Evolutionary conservation across 768 basidiomycete genomes (phyloP), one percentile per base, ranked within the genome.

Genomic region (Coprinellus micaceus): DNA sequence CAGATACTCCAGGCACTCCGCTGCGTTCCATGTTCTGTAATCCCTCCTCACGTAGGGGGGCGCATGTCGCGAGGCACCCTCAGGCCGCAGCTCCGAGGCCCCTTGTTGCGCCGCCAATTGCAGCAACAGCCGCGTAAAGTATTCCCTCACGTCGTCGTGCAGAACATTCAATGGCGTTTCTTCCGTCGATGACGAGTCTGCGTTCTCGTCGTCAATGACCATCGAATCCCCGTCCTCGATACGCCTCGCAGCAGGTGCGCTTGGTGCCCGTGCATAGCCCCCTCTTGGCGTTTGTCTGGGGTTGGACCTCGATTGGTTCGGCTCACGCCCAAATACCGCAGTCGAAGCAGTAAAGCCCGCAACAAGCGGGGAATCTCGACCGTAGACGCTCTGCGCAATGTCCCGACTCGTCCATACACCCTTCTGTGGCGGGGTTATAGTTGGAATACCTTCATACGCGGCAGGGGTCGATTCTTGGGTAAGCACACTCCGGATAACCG

Each of bases 71-170:
- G 88, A 88, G 49, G 67, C 72, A 40, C 64, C 61, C 29, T 64
- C 66, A 43, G 68, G 66, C 17, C 63, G 63, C 28, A 80, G 74
- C 53, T 80, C 78, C 30, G 71, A 65, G 2, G 78, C 83, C 9
- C 78, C 82, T 6, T 84, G 78, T 54, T 78, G 79, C 48, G 69
- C 73, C 28, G 80, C 85, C 2, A 89, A 75, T 48, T 82, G 82
- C 30, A 77, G 68, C 45, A 91, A 75, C 52, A 88, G 68, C 48
- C 78, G 76, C 29, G 77, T 77, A 64, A 91, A 91, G 67, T 89
- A 83, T 40, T 85, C 82, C 49, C 88, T 77, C 47, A 89, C 78
- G 60, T 87, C 82, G 21, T 82, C 67, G 66, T 91, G 89, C 47
- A 91, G 77, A 58, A 77, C 70, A 68, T 87, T 86, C 57, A 86